Conservation (phyloP, 2,329 filamentous ascomycete genomes). For the Dothistroma pini region DNA sequence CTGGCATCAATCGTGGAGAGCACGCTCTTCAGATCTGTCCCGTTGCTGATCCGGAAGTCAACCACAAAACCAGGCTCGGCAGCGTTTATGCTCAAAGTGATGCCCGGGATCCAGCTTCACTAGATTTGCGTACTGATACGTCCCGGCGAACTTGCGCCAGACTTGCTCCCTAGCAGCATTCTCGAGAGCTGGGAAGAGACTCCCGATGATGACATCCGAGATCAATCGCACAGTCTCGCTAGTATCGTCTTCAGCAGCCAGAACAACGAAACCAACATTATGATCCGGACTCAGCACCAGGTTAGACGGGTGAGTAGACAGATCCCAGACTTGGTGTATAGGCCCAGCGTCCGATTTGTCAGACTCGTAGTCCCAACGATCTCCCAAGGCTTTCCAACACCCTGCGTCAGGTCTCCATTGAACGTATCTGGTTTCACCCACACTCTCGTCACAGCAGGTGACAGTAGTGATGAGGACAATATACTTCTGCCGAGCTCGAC, state of each 20-base stretch:
- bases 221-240: background rate
- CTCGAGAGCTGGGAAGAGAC: background rate
- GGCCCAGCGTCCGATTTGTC: background rate
- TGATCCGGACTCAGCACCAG: background rate
- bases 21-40: background rate
- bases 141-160: background rate
- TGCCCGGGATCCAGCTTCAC: background rate
- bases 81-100: background rate
- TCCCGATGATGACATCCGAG: background rate
- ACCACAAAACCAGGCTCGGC: background rate
- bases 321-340: background rate
- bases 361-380: constrained; percentile 28
- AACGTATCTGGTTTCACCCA: constrained; percentile 46
- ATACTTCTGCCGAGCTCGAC: constrained; percentile 7
- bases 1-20: background rate
- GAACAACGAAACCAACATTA: background rate
- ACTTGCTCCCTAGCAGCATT: background rate
- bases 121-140: background rate
- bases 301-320: background rate
- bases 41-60: background rate
- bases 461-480: constrained; percentile 7
- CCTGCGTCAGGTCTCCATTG: constrained; percentile 36
- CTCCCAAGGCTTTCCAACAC: constrained; percentile 48
- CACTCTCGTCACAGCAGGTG: constrained; percentile 37
- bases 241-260: background rate